Evolutionary conservation across 2,329 filamentous ascomycete species (phyloP), one percentile per base, ranked within the genome.

Genomic region (Botryotinia narcissicola): DNA sequence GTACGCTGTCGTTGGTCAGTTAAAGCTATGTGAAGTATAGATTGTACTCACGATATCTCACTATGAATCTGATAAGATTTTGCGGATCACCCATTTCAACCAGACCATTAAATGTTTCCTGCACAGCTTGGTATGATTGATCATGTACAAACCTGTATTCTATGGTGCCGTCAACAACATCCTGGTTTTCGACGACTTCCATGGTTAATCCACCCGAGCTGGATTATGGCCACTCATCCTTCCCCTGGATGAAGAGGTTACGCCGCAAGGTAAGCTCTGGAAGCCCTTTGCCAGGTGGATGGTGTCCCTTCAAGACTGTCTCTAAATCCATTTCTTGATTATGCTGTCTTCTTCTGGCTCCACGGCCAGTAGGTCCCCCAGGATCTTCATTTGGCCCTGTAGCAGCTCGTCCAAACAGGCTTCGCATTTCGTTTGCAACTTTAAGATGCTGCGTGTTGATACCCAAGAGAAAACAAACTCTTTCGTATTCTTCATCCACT

Each of bases 401-500:
- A 35, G 90, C 90, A 40, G 89, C 75, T 87, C 87, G 76, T 7
- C 91, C 91, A 80, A 93, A 93, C 0, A 93, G 83, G 76, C 87
- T 88, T 73, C 90, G 91, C 94, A 99, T 98, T 84, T 99, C 96
- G 79, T 97, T 97, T 51, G 91, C 86, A 12, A 93, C 93, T 80
- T 95, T 95, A 18, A 99, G 87, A 78, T 94, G 89, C 77, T 92
- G 88, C 0, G 91, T 88, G 77, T 92, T 90, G 70, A 93, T 84
- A 4, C 86, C 83, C 0, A 93, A 83, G 20, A 92, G 82, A 32
- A 85, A 83, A 82, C 81, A 88, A 75, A 84, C 74, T 74, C 85
- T 85, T 67, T 87, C 82, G 64, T 83, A 80, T 69, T 84, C 83
- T 62, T 54, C 64, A 57, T 70, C 66, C 29, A 51, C 68, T 29